phyloP scores from a whole-genome alignment of 2,329 filamentous ascomycete genomes.

The Beauveria pseudobassiana region DNA sequence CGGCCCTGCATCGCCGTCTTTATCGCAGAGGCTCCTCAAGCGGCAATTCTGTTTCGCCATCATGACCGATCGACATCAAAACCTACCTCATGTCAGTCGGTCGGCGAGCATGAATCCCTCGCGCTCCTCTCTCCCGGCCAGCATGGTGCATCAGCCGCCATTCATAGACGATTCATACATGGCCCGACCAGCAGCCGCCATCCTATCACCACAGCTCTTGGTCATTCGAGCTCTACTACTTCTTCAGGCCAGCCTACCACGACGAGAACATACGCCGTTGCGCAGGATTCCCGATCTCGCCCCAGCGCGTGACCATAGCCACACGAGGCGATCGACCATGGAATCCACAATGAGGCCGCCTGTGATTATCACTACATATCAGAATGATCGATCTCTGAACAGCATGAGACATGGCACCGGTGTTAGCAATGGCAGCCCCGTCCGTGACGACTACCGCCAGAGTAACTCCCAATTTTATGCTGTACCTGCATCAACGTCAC shows the following conservation, averaged over 20 bases:
- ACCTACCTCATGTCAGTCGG: slow-evolving; percentile 33
- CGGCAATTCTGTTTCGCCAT: background rate
- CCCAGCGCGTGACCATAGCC: slow-evolving; percentile 41
- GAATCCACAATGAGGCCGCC: slow-evolving; percentile 44
- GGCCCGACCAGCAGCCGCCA: slow-evolving; percentile 35
- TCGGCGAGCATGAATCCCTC: slow-evolving; percentile 41
- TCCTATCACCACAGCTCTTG: slow-evolving; percentile 24
- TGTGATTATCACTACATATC: slow-evolving; percentile 50
- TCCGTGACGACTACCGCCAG: slow-evolving; percentile 42
- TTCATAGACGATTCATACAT: slow-evolving; percentile 49
- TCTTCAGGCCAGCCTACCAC: slow-evolving; percentile 32
- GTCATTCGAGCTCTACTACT: slow-evolving; percentile 27
- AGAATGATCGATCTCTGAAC: slow-evolving; percentile 34
- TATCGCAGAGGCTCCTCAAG: background rate
- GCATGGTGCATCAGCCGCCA: slow-evolving; percentile 40
- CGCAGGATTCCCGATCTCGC: slow-evolving; percentile 41
- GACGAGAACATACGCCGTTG: slow-evolving; percentile 50
- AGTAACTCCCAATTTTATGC: slow-evolving; percentile 31
- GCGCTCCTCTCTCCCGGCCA: slow-evolving; percentile 45
- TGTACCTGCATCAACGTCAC: slow-evolving; percentile 26
- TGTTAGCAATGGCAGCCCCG: slow-evolving; percentile 35
- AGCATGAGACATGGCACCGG: slow-evolving; percentile 32
- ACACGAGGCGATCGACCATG: slow-evolving; percentile 43
- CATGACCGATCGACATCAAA: slow-evolving; percentile 43
- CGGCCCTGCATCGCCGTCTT: background rate